Percentiles rank a stretch among this genome's conserved stretches.
Conservation (phyloP, 1,284 basidiomycete genomes). For the Spongispora temasekensis region DNA sequence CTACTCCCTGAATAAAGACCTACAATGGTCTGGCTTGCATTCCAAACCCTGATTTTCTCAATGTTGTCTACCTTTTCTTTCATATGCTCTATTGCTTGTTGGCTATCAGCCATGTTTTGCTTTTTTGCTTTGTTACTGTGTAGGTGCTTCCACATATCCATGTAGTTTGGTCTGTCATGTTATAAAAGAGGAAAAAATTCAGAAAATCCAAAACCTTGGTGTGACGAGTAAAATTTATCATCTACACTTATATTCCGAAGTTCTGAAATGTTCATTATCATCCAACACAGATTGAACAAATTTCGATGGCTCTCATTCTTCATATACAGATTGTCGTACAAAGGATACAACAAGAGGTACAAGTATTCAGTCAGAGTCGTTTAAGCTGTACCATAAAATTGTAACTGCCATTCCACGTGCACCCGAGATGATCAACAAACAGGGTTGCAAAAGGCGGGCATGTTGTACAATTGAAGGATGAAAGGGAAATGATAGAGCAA, state of each 20-base stretch:
- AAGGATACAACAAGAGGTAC: constrained; percentile 23
- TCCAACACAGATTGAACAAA: neutral
- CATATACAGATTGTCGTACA: constrained; percentile 24
- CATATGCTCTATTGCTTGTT: neutral
- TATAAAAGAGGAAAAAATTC: constrained; percentile 3
- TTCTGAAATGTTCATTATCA: too few species aligned
- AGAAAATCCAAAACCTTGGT: neutral
- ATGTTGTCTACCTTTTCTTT: too few species aligned
- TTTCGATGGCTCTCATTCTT: constrained; percentile 10
- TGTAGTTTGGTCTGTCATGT: constrained; percentile 14
- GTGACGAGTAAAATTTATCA: too few species aligned
- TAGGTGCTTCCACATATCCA: neutral
- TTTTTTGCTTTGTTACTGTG: constrained; percentile 1
- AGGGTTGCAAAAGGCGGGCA: neutral
- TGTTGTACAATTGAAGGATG: constrained; percentile 29
- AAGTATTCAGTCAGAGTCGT: constrained; percentile 11
- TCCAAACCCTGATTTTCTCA: too few species aligned
- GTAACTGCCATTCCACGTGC: constrained; percentile 9
- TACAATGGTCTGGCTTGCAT: too few species aligned
- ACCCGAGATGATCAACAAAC: constrained; percentile 15
- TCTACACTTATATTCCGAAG: too few species aligned
- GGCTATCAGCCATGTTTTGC: neutral
- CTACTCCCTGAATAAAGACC: too few species aligned
- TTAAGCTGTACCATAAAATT: constrained; percentile 19
- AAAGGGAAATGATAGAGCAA: constrained; percentile 7